Conservation (phyloP, 2,329 filamentous ascomycete species). For the Metarhizium humberi region DNA sequence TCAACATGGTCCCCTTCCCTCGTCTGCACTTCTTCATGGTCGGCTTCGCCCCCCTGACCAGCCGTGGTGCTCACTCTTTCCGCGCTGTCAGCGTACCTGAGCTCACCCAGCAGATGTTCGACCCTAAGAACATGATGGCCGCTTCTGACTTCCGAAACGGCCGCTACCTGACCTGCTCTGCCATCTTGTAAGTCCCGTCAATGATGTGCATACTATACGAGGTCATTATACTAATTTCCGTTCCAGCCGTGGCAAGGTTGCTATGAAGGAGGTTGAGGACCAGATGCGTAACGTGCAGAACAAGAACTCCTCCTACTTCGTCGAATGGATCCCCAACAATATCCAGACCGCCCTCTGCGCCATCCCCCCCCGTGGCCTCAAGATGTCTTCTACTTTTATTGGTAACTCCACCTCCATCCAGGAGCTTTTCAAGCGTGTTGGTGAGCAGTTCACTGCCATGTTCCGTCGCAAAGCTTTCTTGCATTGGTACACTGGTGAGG, state of each 20-base stretch:
- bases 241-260: conserved; percentile 82
- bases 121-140: conserved; percentile 99
- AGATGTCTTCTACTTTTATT: conserved; percentile 99
- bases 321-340: conserved; percentile 99
- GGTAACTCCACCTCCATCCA: conserved; percentile 99
- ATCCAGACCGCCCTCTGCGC: conserved; percentile 99
- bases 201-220: neutral
- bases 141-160: conserved; percentile 99
- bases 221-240: conserved; percentile 5
- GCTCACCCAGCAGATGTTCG: conserved; percentile 99
- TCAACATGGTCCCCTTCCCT: conserved; percentile 99
- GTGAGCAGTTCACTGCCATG: conserved; percentile 99
- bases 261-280: conserved; percentile 99
- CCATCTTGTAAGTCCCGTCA: conserved; percentile 68
- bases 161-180: conserved; percentile 98
- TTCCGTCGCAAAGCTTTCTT: conserved; percentile 99
- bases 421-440: conserved; percentile 99
- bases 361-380: conserved; percentile 92
- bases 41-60: conserved; percentile 96
- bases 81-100: conserved; percentile 95
- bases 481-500: conserved; percentile 99
- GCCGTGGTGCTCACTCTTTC: conserved; percentile 78
- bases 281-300: conserved; percentile 99
- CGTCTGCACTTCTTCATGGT: conserved; percentile 99
- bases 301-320: conserved; percentile 99